phyloP scores from a whole-genome alignment of 1,284 basidiomycete species.

The Malassezia japonica region DNA sequence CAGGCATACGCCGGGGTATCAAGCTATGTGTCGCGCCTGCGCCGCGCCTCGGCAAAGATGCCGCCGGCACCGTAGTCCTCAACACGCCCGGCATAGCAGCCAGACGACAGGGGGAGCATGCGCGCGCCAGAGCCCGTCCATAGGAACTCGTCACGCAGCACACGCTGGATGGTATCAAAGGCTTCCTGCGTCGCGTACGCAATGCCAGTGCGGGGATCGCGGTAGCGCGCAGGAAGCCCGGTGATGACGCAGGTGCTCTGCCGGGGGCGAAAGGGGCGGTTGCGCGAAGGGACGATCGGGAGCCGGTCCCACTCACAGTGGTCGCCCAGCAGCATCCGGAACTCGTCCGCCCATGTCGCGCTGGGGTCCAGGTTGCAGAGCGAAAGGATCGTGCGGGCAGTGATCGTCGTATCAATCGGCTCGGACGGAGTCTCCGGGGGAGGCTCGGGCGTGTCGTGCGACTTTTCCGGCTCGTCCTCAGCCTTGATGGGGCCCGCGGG shows the following conservation, averaged over 20 bases:
- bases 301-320: constrained; percentile 51
- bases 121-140: constrained; percentile 25
- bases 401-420: constrained; percentile 1
- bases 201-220: constrained; percentile 65
- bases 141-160: constrained; percentile 54
- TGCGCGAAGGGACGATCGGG: constrained; percentile 48
- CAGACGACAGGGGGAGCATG: constrained; percentile 20
- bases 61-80: constrained; percentile 19
- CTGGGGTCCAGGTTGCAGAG: constrained; percentile 22
- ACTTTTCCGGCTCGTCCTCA: no score
- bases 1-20: neutral
- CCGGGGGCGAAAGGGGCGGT: constrained; percentile 48
- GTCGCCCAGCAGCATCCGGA: constrained; percentile 64
- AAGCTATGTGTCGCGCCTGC: neutral
- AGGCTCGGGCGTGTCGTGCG: no score
- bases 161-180: constrained; percentile 56
- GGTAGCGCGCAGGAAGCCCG: constrained; percentile 54
- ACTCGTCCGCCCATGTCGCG: constrained; percentile 58
- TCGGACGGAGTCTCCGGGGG: neutral
- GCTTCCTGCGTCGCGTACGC: constrained; percentile 65
- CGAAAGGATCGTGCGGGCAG: constrained; percentile 31
- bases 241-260: constrained; percentile 51
- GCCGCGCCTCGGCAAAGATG: constrained; percentile 14
- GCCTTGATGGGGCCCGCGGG: no score
- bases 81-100: constrained; percentile 22